Percentiles rank a stretch among this genome's conserved stretches.
Evolutionary conservation across 108 stramenopile genomes (phyloP).

Genomic region (Aurantiochytrium sp.): DNA sequence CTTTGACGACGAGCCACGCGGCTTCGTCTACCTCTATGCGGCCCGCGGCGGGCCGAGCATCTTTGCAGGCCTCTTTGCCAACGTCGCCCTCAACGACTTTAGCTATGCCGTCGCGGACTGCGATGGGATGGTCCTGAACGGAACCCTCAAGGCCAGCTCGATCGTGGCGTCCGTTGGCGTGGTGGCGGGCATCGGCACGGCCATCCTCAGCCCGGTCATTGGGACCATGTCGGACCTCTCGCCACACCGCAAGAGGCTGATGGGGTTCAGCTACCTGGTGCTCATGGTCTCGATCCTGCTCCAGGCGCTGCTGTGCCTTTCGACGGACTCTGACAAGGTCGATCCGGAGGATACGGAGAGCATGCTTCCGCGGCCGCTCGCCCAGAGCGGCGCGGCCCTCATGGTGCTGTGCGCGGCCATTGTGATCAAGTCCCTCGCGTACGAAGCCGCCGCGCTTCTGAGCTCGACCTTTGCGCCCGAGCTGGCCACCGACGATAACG

Average conservation of each 20-base stretch:
- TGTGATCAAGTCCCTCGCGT: neutral
- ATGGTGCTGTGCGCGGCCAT: neutral
- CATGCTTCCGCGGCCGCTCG: neutral
- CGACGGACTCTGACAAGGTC: neutral
- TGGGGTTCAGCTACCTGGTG: neutral
- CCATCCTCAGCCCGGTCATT: neutral
- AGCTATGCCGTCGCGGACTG: neutral
- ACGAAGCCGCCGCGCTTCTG: slow-evolving; percentile 3
- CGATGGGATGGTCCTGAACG: neutral
- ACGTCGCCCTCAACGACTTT: neutral
- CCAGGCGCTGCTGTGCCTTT: neutral
- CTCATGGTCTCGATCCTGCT: neutral
- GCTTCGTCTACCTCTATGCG: slow-evolving; percentile 10
- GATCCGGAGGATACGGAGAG: neutral
- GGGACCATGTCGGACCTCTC: neutral
- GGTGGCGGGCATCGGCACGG: neutral
- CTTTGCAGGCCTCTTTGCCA: neutral
- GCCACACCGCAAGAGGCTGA: neutral
- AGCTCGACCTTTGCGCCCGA: neutral
- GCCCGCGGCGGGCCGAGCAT: neutral
- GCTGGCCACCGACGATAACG: neutral
- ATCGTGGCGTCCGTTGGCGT: neutral
- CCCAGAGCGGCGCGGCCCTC: neutral
- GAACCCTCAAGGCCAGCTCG: neutral
- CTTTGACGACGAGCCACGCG: neutral